A percentile compares a stretch with the other conserved stretches of the same genome.
Conservation (phyloP, 768 basidiomycete species). For the Phylloporus sp. region DNA sequence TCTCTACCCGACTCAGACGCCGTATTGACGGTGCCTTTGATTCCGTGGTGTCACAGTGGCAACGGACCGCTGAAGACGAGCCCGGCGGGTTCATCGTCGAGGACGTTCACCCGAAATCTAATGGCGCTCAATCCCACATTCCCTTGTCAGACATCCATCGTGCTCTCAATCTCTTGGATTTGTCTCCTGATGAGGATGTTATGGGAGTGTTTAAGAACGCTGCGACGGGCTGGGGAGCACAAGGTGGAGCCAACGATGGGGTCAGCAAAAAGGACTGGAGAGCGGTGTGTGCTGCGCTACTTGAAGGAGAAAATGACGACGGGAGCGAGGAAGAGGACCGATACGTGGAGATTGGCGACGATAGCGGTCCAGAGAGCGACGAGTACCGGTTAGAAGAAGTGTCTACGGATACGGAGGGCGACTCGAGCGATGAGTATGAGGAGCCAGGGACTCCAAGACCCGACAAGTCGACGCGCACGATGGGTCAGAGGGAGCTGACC, state of each 20-base stretch:
- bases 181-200: slow-evolving; percentile 71
- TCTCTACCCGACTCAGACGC: slow-evolving; percentile 40
- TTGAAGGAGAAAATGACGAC: slow-evolving; percentile 41
- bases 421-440: slow-evolving; percentile 31
- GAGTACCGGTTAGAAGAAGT: slow-evolving; percentile 24
- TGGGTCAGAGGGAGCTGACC: slow-evolving; percentile 34
- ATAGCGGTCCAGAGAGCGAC: slow-evolving; percentile 31
- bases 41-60: slow-evolving; percentile 13
- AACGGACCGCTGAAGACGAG: slow-evolving; percentile 27
- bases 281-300: slow-evolving; percentile 71
- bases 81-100: slow-evolving; percentile 32
- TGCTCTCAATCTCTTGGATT: slow-evolving; percentile 60
- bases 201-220: slow-evolving; percentile 73
- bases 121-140: slow-evolving; percentile 33
- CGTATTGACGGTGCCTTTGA: slow-evolving; percentile 55
- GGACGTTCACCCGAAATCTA: slow-evolving; percentile 14
- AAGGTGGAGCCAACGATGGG: slow-evolving; percentile 27
- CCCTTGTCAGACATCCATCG: slow-evolving; percentile 53
- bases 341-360: slow-evolving; percentile 17
- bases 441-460: slow-evolving; percentile 4
- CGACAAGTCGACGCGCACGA: not conserved
- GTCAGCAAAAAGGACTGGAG: slow-evolving; percentile 74
- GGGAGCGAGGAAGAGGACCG: slow-evolving; percentile 22
- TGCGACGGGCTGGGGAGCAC: slow-evolving; percentile 62
- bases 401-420: slow-evolving; percentile 23